Conservation (phyloP, 164 flowering plant species). For the Protea cynaroides region DNA sequence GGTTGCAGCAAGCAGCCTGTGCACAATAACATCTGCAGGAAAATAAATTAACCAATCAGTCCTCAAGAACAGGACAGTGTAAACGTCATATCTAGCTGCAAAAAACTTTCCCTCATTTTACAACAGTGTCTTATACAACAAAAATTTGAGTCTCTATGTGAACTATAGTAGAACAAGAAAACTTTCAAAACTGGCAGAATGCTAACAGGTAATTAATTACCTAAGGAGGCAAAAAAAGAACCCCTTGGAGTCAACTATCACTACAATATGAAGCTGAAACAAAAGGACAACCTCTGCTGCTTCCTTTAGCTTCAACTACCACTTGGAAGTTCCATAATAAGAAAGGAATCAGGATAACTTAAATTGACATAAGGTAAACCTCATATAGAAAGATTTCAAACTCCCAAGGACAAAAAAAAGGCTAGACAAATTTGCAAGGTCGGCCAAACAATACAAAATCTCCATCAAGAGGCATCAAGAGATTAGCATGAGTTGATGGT, state of each 20-base stretch:
- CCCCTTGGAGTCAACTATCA: slow-evolving; percentile 90
- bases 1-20: slow-evolving; percentile 94
- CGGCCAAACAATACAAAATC: too few relatives aligned
- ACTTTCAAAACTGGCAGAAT: slow-evolving; percentile 1
- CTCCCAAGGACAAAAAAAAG: too few relatives aligned
- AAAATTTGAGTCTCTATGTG: neutral
- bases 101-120: slow-evolving; percentile 32
- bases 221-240: slow-evolving; percentile 82
- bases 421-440: too few relatives aligned
- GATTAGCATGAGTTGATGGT: too few relatives aligned
- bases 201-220: slow-evolving; percentile 60
- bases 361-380: neutral
- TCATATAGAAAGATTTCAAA: neutral
- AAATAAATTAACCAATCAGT: slow-evolving; percentile 1
- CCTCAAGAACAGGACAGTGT: slow-evolving; percentile 43
- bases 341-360: neutral
- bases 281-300: slow-evolving; percentile 60
- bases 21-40: slow-evolving; percentile 89
- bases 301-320: slow-evolving; percentile 58
- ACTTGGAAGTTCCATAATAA: slow-evolving; percentile 14
- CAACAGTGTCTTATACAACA: slow-evolving; percentile 15
- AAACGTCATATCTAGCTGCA: slow-evolving; percentile 63
- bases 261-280: slow-evolving; percentile 80
- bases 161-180: neutral
- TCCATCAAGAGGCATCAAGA: too few relatives aligned